Evolutionary conservation across 2,329 filamentous ascomycete genomes (phyloP), one percentile per base, ranked within the genome.

Genomic region (Trichoderma lentiforme): DNA sequence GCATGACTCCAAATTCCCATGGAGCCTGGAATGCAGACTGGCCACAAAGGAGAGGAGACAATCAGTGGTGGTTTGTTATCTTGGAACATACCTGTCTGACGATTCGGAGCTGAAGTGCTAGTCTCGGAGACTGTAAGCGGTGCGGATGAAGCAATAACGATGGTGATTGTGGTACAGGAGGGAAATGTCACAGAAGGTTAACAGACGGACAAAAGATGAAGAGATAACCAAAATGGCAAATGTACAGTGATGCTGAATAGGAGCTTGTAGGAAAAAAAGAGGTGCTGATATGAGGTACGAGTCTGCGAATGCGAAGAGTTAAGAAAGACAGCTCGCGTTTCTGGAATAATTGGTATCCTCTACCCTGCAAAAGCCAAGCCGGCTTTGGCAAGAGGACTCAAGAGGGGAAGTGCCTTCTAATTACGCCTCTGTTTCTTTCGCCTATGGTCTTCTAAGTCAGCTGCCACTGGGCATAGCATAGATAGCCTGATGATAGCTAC

Each of bases 51-150:
- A 7, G 9, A 68, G 9, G 28, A 53, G 39, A 51, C 57, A 62
- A 70, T 62, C 57, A 32, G 21, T 9, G 39, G 39, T 53, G 28
- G 57, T 56, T 67, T 64, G 47, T 64, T 68, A 18, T 57, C 24
- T 63, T 68, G 43, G 24, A 68, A 68, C 69, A 58, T 71, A 71
- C 71, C 71, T 70, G 58, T 71, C 61, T 39, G 58, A 58, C 62
- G 30, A 66, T 32, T 66, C 32, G 7, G 47, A 32, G 67, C 21
- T 57, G 26, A 43, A 56, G 32, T n/a, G 43, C 60, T 15, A 14
- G 43, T 11, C 26, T 21, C 21, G 39, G 60, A 63, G 26, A 18
- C 11, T 32, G 26, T n/a, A 9, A 9, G 30, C 15, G 11, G 58
- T 26, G 14, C 66, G 57, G 66, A 69, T 61, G 67, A 62, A 70